Evolutionary conservation across 495 filamentous ascomycete species (phyloP), one percentile per base, ranked within the genome.

Genomic region (Neurospora tetrasperma): DNA sequence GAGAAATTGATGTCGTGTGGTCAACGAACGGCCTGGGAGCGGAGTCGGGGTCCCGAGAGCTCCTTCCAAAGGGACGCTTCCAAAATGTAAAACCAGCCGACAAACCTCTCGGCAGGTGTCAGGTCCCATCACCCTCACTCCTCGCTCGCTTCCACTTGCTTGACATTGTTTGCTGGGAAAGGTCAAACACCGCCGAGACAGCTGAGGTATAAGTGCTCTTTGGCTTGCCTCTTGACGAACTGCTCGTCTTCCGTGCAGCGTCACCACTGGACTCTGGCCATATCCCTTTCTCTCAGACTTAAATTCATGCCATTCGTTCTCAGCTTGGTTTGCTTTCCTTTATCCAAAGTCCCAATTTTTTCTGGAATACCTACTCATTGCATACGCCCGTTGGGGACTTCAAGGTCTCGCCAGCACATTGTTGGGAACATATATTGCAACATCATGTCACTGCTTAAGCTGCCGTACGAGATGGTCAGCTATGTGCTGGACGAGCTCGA

Each of bases 401-500:
- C 8, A 11, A 62, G 23, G 54, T 35, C 54, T 23, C 12, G 7
- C 54, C 27, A 62, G 12, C 12, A 35, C 0, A 35, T 62, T 1
- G 12, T 23, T 16, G 54, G 18, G 54, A 18, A 35, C 54, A 27
- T 14, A 35, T 1, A 27, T 35, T 35, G 27, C 14, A 12, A 18
- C 54, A 66, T 14, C 27, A 82, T 82, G 80, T 75, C 78, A 48
- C 66, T 79, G 40, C 42, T 76, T 44, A 48, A 66, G 11, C 76
- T 92, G 43, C 90, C 90, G 4, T 91, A 89, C 78, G 90, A 92
- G 81, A 82, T 91, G 11, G 82, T 91, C 46, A 84, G 88, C 40
- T 85, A 88, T 74, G 86, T 92, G 68, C 84, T 89, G 62, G 80
- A 84, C 11, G 80, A 86, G 71, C 80, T 90, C 54, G 78, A 84